phyloP scores from a whole-genome alignment of 1,284 basidiomycete genomes.

The Meripilus lineatus region DNA sequence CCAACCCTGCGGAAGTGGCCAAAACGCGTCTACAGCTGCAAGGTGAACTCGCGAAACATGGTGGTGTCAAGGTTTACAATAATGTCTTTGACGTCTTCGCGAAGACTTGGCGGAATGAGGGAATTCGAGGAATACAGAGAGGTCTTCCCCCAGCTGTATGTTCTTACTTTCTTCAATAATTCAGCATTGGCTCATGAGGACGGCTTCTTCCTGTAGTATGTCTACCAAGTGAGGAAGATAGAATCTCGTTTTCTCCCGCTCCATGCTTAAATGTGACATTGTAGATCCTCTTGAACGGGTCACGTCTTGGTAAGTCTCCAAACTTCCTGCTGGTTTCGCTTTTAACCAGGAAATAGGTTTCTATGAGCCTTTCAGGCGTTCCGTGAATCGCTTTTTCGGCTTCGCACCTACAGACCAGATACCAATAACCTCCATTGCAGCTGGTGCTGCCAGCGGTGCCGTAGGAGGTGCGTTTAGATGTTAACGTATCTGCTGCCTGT shows the following conservation, averaged over 20 bases:
- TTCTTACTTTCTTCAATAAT: conserved; percentile 16
- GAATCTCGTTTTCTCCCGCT: background rate
- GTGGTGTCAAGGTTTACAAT: conserved; percentile 79
- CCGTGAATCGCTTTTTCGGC: conserved; percentile 69
- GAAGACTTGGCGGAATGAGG: conserved; percentile 92
- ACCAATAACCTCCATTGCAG: conserved; percentile 70
- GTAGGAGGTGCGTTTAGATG: conserved; percentile 68
- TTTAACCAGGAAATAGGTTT: conserved; percentile 58
- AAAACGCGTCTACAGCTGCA: conserved; percentile 95
- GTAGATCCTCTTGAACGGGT: conserved; percentile 91
- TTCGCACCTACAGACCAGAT: conserved; percentile 60
- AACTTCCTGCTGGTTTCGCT: background rate
- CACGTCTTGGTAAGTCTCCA: conserved; percentile 68
- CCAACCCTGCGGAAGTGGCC: conserved; percentile 86
- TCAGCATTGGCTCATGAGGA: conserved; percentile 1
- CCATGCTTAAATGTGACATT: no score
- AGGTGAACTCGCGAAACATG: conserved; percentile 81
- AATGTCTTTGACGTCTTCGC: conserved; percentile 82
- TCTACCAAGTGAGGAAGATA: conserved; percentile 67
- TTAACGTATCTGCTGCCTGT: no score
- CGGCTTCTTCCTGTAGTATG: conserved; percentile 51
- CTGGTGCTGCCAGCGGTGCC: conserved; percentile 86
- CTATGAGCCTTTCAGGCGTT: conserved; percentile 87
- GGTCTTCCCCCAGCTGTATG: conserved; percentile 87
- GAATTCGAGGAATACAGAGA: conserved; percentile 85